Evolutionary conservation across 2,329 filamentous ascomycete species (phyloP).

Genomic region (Aureobasidium subglaciale): DNA sequence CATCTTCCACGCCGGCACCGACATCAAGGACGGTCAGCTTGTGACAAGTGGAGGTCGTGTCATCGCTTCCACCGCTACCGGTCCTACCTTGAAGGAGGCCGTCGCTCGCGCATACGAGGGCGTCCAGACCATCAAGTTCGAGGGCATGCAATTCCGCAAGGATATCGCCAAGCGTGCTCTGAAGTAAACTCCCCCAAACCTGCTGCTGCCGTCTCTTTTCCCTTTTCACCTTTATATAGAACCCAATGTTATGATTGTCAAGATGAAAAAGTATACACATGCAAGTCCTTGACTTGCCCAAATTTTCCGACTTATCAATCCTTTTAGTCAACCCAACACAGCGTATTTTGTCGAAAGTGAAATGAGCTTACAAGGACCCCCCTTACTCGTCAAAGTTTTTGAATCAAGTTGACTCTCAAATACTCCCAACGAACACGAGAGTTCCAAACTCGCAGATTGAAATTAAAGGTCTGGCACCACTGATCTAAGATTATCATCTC

Average conservation of each 20-base stretch:
- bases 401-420: no score
- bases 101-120: constrained; percentile 84
- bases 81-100: constrained; percentile 67
- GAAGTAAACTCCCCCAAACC: neutral
- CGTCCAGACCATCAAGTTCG: constrained; percentile 71
- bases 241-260: constrained; percentile 5
- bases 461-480: no score
- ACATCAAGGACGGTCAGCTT: constrained; percentile 55
- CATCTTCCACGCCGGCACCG: constrained; percentile 89
- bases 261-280: neutral
- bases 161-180: constrained; percentile 57
- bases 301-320: neutral
- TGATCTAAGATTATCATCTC: no score
- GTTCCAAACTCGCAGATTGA: no score
- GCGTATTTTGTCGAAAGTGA: neutral
- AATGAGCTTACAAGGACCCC: no score
- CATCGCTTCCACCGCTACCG: constrained; percentile 82
- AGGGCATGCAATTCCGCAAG: constrained; percentile 84
- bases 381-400: no score
- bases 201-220: neutral
- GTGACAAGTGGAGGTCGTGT: constrained; percentile 81
- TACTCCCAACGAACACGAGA: no score
- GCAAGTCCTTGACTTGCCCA: neutral
- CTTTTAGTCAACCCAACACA: neutral
- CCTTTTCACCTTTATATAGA: constrained; percentile 3